Base-by-base conservation (phyloP, 2,329 filamentous ascomycete genomes). In the Trichoderma citrinoviride region DNA sequence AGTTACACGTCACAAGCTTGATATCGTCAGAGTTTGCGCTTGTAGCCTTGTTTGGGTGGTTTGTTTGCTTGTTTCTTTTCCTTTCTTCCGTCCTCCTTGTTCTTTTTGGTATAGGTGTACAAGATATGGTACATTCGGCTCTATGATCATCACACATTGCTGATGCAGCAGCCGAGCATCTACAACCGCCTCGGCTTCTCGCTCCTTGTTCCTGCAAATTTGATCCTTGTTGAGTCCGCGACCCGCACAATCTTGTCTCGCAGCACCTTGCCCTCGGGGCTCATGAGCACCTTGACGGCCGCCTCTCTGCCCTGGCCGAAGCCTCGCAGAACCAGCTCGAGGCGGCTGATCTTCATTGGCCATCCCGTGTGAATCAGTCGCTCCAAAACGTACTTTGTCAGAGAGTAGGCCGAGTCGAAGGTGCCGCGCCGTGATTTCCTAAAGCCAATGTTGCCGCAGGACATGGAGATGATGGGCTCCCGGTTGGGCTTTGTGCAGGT, bases 201-300 rank as follows among this genome's bases (percentile, higher is more conserved):
- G 81, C 92, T 94, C 78, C 93, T 91, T 44, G 91, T 92, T 74
- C 95, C 96, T 79, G 93, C 95, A 82, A 98, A 97, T 83, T 99
- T 99, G 77, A 98, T 78, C 73, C 90, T 90, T 63, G 94, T 98
- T 46, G 87, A 84, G 79, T 99, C 95, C 37, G 91, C 88, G 67
- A 99, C 90, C 71, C 88, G 88, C 47, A 87, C 82, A 69, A 99
- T 90, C 80, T 90, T 87, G 37, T 84, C 81, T 70, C 92, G 86
- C 69, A 98, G 78, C 71, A 87, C 77, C 74, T 86, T 88, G 65
- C 95, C 95, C 77, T 99, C 94, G 23, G 83, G 88, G 41, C 94
- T 93, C 77, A 99, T 80, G 65, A 99, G 79, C 6, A 93, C 91
- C 83, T 98, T 99, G 62, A 88, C 88, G 61, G 93, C 90, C 1